phyloP scores from a whole-genome alignment of 139 green algal species.

The Asterochloris sp. region DNA sequence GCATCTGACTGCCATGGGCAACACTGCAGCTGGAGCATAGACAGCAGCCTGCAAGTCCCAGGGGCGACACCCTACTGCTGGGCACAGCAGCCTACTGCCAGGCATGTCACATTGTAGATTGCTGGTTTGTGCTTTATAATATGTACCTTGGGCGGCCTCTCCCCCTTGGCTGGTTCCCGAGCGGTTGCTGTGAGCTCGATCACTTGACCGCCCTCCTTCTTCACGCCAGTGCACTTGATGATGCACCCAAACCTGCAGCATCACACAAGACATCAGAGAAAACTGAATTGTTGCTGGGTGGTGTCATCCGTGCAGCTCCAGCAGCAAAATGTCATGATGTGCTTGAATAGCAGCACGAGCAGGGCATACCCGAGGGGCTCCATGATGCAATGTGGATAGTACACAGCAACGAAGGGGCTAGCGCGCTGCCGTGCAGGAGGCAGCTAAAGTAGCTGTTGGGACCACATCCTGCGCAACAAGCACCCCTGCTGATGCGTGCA shows the following conservation, averaged over 20 bases:
- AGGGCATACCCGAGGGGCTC: background rate
- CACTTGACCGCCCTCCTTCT: slow-evolving; percentile 50
- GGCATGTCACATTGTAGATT: background rate
- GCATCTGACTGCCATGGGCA: background rate
- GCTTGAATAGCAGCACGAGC: background rate
- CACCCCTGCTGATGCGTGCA: no score
- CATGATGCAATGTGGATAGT: background rate
- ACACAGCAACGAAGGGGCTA: no score
- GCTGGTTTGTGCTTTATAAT: no score
- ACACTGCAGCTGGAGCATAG: background rate
- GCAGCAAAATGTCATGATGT: background rate
- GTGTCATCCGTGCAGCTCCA: background rate
- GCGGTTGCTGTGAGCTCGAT: slow-evolving; percentile 61
- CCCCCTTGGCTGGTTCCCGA: slow-evolving; percentile 22
- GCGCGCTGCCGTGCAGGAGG: no score
- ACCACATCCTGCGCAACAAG: no score
- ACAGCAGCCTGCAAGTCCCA: background rate
- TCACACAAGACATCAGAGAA: background rate
- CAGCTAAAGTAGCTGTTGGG: no score
- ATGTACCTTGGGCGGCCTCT: slow-evolving; percentile 80
- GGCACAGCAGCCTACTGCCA: background rate
- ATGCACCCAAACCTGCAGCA: slow-evolving; percentile 84
- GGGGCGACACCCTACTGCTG: background rate
- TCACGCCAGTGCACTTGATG: slow-evolving; percentile 72
- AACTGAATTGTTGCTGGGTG: background rate